Percentiles rank a stretch among this genome's conserved stretches.
phyloP scores from a whole-genome alignment of 768 basidiomycete genomes.

The Suillus luteus region DNA sequence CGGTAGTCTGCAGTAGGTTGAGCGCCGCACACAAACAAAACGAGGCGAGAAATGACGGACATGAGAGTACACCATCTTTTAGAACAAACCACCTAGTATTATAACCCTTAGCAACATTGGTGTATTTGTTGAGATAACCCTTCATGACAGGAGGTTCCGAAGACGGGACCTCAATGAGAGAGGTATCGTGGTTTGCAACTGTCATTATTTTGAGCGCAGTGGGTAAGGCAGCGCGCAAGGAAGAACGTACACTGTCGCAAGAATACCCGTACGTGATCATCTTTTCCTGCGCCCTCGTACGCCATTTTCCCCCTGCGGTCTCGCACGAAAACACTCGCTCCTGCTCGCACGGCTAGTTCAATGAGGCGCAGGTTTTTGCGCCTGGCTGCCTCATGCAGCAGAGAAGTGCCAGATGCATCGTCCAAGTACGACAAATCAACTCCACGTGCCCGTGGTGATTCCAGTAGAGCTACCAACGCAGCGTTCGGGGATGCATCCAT shows the following conservation, averaged over 20 bases:
- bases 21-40: slow-evolving; percentile 6
- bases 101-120: slow-evolving; percentile 90
- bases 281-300: slow-evolving; percentile 70
- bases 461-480: slow-evolving; percentile 58
- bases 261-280: slow-evolving; percentile 81
- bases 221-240: neutral
- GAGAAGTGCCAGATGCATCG: slow-evolving; percentile 69
- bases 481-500: slow-evolving; percentile 40
- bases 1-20: slow-evolving; percentile 58
- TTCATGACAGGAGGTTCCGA: slow-evolving; percentile 63
- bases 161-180: slow-evolving; percentile 53
- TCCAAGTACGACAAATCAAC: slow-evolving; percentile 84
- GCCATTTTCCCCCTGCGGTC: slow-evolving; percentile 73
- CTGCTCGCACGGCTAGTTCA: slow-evolving; percentile 81
- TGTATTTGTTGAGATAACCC: slow-evolving; percentile 89
- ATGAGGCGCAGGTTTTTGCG: slow-evolving; percentile 80
- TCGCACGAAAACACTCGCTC: slow-evolving; percentile 87
- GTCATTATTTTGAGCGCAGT: slow-evolving; percentile 11
- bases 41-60: slow-evolving; percentile 44
- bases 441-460: slow-evolving; percentile 65
- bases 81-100: slow-evolving; percentile 92
- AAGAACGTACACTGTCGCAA: slow-evolving; percentile 72
- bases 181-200: slow-evolving; percentile 83
- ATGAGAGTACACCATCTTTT: slow-evolving; percentile 81
- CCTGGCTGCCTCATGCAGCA: slow-evolving; percentile 86